phyloP scores from a whole-genome alignment of 192 early-diverging fungal genomes.

The Kickxella alabastrina region DNA sequence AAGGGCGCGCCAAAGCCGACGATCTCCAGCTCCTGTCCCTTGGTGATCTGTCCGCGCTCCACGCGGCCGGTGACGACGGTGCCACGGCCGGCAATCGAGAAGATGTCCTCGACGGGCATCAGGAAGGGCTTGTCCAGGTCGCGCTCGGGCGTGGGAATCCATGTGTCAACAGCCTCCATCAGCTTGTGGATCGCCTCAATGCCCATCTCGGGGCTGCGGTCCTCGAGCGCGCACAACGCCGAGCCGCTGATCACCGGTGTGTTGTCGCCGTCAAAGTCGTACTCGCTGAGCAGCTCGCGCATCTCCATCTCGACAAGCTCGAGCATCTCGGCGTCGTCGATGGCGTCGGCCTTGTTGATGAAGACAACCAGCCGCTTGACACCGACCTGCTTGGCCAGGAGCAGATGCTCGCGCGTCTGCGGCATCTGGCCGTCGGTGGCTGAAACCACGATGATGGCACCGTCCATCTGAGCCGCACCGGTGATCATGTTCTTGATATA shows the following conservation, averaged over 20 bases:
- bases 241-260: constrained; percentile 90
- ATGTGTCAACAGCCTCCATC: constrained; percentile 86
- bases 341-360: constrained; percentile 97
- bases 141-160: constrained; percentile 87
- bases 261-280: constrained; percentile 89
- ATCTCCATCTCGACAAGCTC: constrained; percentile 99
- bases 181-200: constrained; percentile 84
- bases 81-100: constrained; percentile 96
- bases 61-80: constrained; percentile 95
- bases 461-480: constrained; percentile 97
- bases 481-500: constrained; percentile 99
- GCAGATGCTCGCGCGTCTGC: constrained; percentile 97
- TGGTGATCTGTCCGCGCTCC: constrained; percentile 86
- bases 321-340: constrained; percentile 95
- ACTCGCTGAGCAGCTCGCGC: constrained; percentile 88
- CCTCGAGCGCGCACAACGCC: constrained; percentile 93
- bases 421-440: constrained; percentile 99
- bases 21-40: constrained; percentile 96
- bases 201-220: constrained; percentile 85
- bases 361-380: constrained; percentile 91
- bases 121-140: constrained; percentile 99
- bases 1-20: constrained; percentile 85
- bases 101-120: constrained; percentile 98
- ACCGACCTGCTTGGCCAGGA: constrained; percentile 94
- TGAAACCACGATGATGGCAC: constrained; percentile 97